phyloP scores from a whole-genome alignment of 208 protist genomes.

The Phytomonas francai region DNA sequence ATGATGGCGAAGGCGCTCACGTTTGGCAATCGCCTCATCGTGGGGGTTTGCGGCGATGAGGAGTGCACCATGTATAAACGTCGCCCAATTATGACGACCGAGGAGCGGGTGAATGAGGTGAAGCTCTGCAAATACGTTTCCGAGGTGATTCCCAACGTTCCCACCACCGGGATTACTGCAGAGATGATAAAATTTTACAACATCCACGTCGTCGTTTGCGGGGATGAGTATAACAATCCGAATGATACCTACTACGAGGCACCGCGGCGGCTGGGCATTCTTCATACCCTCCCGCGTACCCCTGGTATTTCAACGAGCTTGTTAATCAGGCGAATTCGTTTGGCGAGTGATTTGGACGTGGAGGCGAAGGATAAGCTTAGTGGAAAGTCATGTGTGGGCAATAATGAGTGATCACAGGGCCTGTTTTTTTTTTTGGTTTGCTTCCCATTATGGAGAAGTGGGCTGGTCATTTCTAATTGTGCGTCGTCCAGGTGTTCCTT shows the following conservation, averaged over 20 bases:
- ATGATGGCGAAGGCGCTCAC: constrained; percentile 79
- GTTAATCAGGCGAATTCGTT: constrained; percentile 77
- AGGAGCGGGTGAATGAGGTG: constrained; percentile 86
- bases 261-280: constrained; percentile 78
- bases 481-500: not conserved
- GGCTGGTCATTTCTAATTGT: not conserved
- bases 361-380: constrained; percentile 51
- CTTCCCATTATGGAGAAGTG: not conserved
- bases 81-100: constrained; percentile 86
- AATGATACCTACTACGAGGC: constrained; percentile 87
- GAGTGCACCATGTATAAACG: constrained; percentile 87
- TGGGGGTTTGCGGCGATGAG: constrained; percentile 88
- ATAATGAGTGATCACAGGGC: constrained; percentile 19
- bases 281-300: constrained; percentile 81
- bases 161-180: constrained; percentile 75
- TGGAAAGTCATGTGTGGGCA: constrained; percentile 24
- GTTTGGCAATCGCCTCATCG: constrained; percentile 87
- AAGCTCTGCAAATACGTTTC: constrained; percentile 85
- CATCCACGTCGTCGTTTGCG: constrained; percentile 88
- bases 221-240: constrained; percentile 85
- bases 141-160: constrained; percentile 84
- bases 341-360: constrained; percentile 39
- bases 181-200: constrained; percentile 89
- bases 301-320: constrained; percentile 87
- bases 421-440: too few species aligned